Conservation (phyloP, 495 filamentous ascomycete species). For the Podospora pseudocomata region DNA sequence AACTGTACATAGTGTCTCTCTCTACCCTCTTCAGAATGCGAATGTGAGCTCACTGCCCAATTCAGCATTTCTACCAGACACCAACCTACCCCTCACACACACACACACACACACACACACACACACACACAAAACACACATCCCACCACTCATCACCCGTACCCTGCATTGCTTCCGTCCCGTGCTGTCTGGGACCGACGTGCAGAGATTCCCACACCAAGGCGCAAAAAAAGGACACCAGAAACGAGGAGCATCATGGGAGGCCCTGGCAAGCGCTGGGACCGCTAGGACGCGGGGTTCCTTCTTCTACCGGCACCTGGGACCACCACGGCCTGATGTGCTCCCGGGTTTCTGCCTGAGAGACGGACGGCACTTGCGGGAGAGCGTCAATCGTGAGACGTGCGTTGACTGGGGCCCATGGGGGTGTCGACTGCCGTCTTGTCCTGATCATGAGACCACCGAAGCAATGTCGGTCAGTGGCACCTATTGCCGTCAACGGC, state of each 20-base stretch:
- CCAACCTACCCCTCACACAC: not conserved
- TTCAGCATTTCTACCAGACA: not conserved
- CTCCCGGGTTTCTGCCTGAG: conserved; percentile 4
- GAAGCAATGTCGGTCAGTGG: not conserved
- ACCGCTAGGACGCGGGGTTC: conserved; percentile 12
- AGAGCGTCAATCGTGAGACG: not conserved
- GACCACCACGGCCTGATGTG: conserved; percentile 14
- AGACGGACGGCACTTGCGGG: conserved; percentile 11
- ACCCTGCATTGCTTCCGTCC: not conserved
- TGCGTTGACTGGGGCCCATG: not conserved
- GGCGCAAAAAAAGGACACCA: no score
- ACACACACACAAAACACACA: not conserved
- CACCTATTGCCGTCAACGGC: conserved; percentile 2
- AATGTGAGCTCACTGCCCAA: not conserved
- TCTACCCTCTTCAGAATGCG: not conserved
- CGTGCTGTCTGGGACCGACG: not conserved
- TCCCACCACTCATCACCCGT: not conserved
- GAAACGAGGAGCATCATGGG: not conserved
- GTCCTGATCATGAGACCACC: not conserved
- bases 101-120: not conserved
- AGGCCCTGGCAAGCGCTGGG: conserved; percentile 5
- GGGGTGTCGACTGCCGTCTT: not conserved
- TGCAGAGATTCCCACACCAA: not conserved
- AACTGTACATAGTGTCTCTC: not conserved
- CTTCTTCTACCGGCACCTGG: not conserved